A percentile compares a stretch with the other conserved stretches of the same genome.
phyloP scores from a whole-genome alignment of 164 flowering plant genomes.

The Vitis rupestris region DNA sequence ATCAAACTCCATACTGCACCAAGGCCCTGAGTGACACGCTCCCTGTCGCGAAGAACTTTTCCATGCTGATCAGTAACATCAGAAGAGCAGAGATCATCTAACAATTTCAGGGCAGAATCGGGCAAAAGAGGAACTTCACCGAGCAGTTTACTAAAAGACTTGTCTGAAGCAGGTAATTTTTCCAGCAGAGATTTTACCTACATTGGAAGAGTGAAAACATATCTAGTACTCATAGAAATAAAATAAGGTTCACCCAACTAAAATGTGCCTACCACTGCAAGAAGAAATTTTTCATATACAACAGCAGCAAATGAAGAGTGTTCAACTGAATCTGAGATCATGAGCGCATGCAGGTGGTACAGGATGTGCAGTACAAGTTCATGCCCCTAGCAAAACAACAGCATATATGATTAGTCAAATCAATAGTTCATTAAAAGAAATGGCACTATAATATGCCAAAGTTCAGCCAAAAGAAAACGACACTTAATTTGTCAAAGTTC shows the following conservation, averaged over 20 bases:
- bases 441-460: background rate
- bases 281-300: constrained; percentile 76
- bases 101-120: constrained; percentile 65
- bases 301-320: constrained; percentile 45
- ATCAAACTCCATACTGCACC: constrained; percentile 97
- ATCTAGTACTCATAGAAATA: constrained; percentile 1
- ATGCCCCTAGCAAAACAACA: constrained; percentile 63
- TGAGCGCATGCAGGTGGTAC: constrained; percentile 64
- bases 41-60: constrained; percentile 64
- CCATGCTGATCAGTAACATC: constrained; percentile 43
- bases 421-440: background rate
- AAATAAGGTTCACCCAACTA: background rate
- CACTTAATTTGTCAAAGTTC: background rate
- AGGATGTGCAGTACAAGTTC: constrained; percentile 84
- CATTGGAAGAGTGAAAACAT: constrained; percentile 16
- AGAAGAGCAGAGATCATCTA: constrained; percentile 74
- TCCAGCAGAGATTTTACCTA: constrained; percentile 82
- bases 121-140: constrained; percentile 91
- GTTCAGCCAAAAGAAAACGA: no score
- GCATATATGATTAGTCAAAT: background rate
- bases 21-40: constrained; percentile 98
- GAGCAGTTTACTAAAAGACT: constrained; percentile 87
- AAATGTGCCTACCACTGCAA: constrained; percentile 61
- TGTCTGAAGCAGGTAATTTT: constrained; percentile 88
- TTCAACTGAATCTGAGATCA: constrained; percentile 38